These are phyloP conservation scores for Lactifluus echinatus DNA, from an alignment of 768 basidiomycete genomes.

Conservation along the genomic window DNA sequence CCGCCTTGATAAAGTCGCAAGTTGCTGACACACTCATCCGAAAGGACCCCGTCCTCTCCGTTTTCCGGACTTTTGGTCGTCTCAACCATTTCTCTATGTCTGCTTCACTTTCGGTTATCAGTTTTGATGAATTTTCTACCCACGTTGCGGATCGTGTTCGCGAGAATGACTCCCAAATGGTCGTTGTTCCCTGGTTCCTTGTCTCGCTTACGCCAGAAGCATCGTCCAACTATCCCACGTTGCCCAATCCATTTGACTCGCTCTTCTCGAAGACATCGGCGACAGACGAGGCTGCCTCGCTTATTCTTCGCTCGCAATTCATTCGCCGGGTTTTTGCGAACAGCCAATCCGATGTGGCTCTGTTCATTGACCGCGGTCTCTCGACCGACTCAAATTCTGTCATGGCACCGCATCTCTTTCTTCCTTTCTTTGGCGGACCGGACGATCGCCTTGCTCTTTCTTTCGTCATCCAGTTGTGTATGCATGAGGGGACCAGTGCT, in stretches of 20 bases:
- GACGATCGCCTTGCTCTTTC: constrained; percentile 83
- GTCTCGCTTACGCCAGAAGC: constrained; percentile 25
- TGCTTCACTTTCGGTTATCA: constrained; percentile 66
- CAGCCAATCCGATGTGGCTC: constrained; percentile 65
- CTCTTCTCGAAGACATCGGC: constrained; percentile 53
- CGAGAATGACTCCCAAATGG: constrained; percentile 54
- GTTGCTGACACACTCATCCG: constrained; percentile 61
- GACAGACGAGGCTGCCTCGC: constrained; percentile 42
- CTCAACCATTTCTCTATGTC: constrained; percentile 60
- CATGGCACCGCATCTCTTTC: constrained; percentile 53
- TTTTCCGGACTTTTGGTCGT: constrained; percentile 71
- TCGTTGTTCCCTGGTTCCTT: constrained; percentile 79
- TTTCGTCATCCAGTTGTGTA: constrained; percentile 75
- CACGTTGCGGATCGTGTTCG: constrained; percentile 54
- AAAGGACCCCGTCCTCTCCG: constrained; percentile 62
- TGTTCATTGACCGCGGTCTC: constrained; percentile 74
- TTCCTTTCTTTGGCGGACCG: constrained; percentile 91
- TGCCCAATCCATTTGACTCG: constrained; percentile 62
- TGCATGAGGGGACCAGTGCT: constrained; percentile 53
- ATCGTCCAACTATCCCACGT: constrained; percentile 16
- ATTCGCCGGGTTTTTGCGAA: constrained; percentile 74
- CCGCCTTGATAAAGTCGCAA: constrained; percentile 76
- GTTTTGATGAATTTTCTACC: constrained; percentile 60
- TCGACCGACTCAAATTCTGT: constrained; percentile 26
- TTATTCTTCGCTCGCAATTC: constrained; percentile 69